phyloP scores from a whole-genome alignment of 441 rosid species.

The Eutrema salsugineum region DNA sequence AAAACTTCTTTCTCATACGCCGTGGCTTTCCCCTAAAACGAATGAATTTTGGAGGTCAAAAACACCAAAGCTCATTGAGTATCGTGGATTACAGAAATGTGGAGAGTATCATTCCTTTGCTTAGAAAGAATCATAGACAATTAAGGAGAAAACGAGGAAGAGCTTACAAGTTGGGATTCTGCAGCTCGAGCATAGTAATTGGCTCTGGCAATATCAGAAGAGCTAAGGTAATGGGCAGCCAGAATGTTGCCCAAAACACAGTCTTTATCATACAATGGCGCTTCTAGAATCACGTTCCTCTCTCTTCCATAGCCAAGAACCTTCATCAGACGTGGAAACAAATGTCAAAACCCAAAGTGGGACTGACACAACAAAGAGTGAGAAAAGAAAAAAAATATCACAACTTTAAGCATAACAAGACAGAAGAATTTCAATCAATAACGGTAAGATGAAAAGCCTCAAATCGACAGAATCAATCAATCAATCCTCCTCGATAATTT shows the following conservation, averaged over 20 bases:
- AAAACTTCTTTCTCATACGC: constrained; percentile 7
- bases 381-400: neutral
- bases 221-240: constrained; percentile 3
- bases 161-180: constrained; percentile 1
- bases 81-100: neutral
- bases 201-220: neutral
- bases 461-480: neutral
- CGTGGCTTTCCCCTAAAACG: neutral
- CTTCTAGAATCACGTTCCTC: constrained; percentile 1
- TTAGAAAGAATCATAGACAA: neutral
- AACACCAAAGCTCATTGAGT: neutral
- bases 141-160: neutral
- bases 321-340: neutral
- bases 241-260: constrained; percentile 4
- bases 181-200: neutral
- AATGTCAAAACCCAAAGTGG: neutral
- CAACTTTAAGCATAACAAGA: neutral
- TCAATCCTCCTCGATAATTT: neutral
- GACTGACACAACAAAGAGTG: neutral
- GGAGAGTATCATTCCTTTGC: neutral
- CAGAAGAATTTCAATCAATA: neutral
- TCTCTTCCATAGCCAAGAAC: constrained; percentile 17
- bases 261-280: neutral
- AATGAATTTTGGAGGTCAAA: neutral
- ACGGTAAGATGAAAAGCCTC: neutral